These are phyloP conservation scores for Carex sylvatica DNA, from an alignment of 202 grass and related monocot genomes.

Conservation along the genomic window DNA sequence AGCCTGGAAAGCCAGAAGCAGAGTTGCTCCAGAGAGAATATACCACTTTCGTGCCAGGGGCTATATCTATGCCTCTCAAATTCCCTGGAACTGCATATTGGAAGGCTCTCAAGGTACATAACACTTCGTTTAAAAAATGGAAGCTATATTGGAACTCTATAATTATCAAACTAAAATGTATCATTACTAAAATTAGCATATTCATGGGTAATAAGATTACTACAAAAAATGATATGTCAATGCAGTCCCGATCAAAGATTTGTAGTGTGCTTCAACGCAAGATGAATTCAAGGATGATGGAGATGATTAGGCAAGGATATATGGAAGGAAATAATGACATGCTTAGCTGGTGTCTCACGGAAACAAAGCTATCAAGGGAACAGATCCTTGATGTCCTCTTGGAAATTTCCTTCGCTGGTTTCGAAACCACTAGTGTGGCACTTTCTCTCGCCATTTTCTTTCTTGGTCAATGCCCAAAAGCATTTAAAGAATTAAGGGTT, in stretches of 20 bases:
- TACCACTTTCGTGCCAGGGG: conserved; percentile 28
- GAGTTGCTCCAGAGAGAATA: conserved; percentile 27
- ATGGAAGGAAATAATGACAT: conserved; percentile 11
- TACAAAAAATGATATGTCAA: not conserved
- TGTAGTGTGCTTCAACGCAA: not conserved
- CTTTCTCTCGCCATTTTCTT: conserved; percentile 28
- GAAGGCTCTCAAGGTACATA: conserved; percentile 31
- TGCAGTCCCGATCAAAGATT: conserved; percentile 19
- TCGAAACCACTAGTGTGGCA: conserved; percentile 15
- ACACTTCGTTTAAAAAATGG: not conserved
- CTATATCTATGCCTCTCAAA: conserved; percentile 27
- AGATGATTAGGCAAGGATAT: conserved; percentile 6
- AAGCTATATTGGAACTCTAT: not conserved
- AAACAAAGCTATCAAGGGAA: conserved; percentile 22
- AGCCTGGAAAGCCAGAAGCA: conserved; percentile 4
- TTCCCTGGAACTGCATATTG: conserved; percentile 36
- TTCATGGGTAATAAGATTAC: not conserved
- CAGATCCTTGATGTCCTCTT: conserved; percentile 30
- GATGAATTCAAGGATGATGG: conserved; percentile 11
- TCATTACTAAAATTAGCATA: not conserved
- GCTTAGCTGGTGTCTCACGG: conserved; percentile 22
- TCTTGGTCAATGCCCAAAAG: conserved; percentile 20
- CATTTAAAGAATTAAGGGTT: conserved; percentile 32
- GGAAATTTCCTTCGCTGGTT: conserved; percentile 26
- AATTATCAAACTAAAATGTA: too few relatives aligned